Base-by-base conservation (phyloP, 2,329 filamentous ascomycete species). In the Ceratocystis colombiana region DNA sequence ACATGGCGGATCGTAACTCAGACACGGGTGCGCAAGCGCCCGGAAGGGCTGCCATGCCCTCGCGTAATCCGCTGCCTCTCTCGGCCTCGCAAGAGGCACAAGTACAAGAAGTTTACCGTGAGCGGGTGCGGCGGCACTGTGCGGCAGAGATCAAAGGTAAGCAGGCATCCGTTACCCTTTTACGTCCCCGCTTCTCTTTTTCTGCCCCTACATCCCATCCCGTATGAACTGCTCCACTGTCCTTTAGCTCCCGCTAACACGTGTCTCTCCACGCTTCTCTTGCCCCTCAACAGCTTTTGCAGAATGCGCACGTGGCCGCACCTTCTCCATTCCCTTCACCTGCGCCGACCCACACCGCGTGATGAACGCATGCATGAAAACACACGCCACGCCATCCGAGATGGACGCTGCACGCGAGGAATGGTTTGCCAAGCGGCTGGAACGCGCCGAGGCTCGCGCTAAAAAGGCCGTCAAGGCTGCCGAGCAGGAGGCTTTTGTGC, bases 291-390 rank as follows among this genome's bases (percentile, higher is more conserved):
- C 71, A 96, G 93, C 88, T 69, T 99, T 99, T 75, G 94, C 94
- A 67, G 86, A 88, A 70, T 99, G 94, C 80, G 92, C 92, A 64
- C 82, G 87, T 62, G 87, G 88, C 73, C 88, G 90, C 70, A 97
- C 92, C 5, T 84, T 97, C 71, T 91, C 87, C 66, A 88, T 94
- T 67, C 88, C 91, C 12, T 96, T 94, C 80, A 83, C 86, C 64
- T 99, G 94, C 79, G 87, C 90, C 65, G 77, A 82, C 62, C 82
- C 92, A 73, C 88, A 91, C 72, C 85, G 87, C 69, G 80, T 82
- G 45, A 99, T 99, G 94, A 99, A 99, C 78, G 81, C 79, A 69
- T 99, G 94, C 79, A 96, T 99, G 91, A 81, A 92, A 71, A 76
- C 81, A 66, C 88, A 95, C 77, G 92, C 93, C 66, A 95, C 89